A percentile compares a stretch with the other conserved stretches of the same genome.
phyloP scores from a whole-genome alignment of 164 flowering plant genomes.

The Euptelea pleiosperma region DNA sequence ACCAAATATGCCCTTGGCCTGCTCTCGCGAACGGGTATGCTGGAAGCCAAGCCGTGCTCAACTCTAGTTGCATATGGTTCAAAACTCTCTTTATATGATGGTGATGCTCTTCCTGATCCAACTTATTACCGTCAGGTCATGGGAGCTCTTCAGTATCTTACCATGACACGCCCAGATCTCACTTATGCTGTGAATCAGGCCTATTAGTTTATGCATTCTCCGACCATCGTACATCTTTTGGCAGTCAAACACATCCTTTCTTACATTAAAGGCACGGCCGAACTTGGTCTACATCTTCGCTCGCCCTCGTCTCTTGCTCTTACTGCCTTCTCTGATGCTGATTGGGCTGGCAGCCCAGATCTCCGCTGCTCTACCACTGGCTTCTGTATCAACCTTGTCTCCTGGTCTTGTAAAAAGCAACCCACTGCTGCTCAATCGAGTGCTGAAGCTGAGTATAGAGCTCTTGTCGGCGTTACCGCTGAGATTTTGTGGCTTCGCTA shows the following conservation, averaged over 20 bases:
- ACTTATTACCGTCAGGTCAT: background rate
- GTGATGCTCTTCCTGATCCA: background rate
- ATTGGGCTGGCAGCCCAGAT: slow-evolving; percentile 1
- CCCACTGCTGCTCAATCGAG: slow-evolving; percentile 2
- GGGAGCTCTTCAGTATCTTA: slow-evolving; percentile 3
- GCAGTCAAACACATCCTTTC: background rate
- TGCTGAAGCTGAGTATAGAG: slow-evolving; percentile 1
- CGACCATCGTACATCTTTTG: background rate
- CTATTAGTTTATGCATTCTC: background rate
- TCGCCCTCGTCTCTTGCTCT: background rate
- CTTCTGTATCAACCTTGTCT: background rate
- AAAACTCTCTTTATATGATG: background rate
- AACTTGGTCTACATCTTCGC: background rate
- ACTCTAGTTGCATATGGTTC: background rate
- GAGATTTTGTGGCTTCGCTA: background rate
- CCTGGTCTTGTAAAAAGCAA: slow-evolving; percentile 6
- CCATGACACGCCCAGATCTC: background rate
- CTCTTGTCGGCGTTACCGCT: background rate
- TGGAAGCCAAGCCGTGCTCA: background rate
- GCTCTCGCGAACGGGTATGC: background rate
- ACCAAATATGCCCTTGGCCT: background rate
- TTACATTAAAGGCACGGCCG: background rate
- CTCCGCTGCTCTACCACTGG: background rate
- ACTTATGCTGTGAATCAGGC: background rate
- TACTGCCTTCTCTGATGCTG: too few species aligned